These are phyloP conservation scores for Alternaria rosae DNA, from an alignment of 2,329 filamentous ascomycete species.

Conservation along the genomic window DNA sequence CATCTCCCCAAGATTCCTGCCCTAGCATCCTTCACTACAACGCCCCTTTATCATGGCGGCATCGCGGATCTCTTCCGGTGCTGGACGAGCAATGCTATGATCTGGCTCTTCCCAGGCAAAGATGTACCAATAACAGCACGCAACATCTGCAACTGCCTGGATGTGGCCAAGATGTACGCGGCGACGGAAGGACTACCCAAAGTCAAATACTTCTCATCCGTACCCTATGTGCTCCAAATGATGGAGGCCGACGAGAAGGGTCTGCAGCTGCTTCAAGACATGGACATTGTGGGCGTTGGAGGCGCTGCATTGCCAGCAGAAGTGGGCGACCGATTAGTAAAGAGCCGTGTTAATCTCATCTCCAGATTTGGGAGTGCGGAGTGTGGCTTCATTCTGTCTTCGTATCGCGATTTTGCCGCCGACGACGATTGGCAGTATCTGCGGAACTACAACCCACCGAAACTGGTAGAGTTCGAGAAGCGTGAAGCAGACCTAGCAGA, in stretches of 20 bases:
- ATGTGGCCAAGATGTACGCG: constrained; percentile 41
- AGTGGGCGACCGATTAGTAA: constrained; percentile 63
- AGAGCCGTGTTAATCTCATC: constrained; percentile 62
- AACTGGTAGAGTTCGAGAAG: constrained; percentile 58
- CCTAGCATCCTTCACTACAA: constrained; percentile 68
- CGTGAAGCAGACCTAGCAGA: constrained; percentile 56
- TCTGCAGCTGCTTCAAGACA: constrained; percentile 66
- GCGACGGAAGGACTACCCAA: constrained; percentile 29
- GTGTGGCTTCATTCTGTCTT: constrained; percentile 71
- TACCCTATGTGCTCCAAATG: constrained; percentile 85
- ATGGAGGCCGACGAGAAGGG: constrained; percentile 92
- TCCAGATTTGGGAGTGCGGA: constrained; percentile 72
- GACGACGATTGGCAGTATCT: constrained; percentile 71
- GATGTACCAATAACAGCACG: constrained; percentile 63
- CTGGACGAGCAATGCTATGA: constrained; percentile 66
- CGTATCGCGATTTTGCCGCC: constrained; percentile 61
- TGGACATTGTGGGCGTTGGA: constrained; percentile 70
- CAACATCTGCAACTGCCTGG: constrained; percentile 61
- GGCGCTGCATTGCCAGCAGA: constrained; percentile 64
- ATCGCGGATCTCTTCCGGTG: constrained; percentile 68
- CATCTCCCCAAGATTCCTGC: constrained; percentile 46
- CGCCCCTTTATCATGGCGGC: constrained; percentile 71
- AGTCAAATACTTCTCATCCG: constrained; percentile 67
- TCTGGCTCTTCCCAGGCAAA: constrained; percentile 69
- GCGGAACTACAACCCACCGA: constrained; percentile 50